Evolutionary conservation across 192 early-diverging fungal genomes (phyloP).

Genomic region (Podila epigama): DNA sequence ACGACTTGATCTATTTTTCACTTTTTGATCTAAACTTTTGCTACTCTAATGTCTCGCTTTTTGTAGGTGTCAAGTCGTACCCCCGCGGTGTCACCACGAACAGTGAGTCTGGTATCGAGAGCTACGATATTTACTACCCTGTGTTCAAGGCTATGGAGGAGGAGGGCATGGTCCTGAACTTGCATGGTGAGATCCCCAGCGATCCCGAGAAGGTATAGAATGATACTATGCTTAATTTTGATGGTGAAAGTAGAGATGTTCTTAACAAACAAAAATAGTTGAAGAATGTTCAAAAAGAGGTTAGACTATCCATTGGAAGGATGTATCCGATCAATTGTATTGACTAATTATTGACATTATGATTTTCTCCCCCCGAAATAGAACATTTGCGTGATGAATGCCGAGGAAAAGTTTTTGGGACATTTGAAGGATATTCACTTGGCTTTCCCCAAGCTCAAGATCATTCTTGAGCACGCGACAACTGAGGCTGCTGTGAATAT

Average conservation of each 20-base stretch:
- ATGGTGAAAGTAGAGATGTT: too few relatives aligned
- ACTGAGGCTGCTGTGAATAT: conserved; percentile 92
- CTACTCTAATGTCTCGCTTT: not conserved
- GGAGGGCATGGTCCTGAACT: conserved; percentile 89
- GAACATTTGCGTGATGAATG: conserved; percentile 95
- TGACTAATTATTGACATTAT: not conserved
- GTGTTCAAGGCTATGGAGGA: conserved; percentile 97
- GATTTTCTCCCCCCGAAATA: conserved; percentile 9
- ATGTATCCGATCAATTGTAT: not conserved
- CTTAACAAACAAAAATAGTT: too few relatives aligned
- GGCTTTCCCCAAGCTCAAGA: conserved; percentile 92
- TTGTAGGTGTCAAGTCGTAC: conserved; percentile 87
- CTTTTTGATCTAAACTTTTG: not conserved
- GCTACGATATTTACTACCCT: conserved; percentile 88
- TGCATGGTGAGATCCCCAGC: conserved; percentile 95
- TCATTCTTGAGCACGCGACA: conserved; percentile 97
- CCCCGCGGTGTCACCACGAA: conserved; percentile 98
- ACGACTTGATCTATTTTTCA: not conserved
- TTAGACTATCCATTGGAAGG: too few relatives aligned
- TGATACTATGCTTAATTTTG: not conserved
- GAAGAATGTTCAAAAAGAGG: too few relatives aligned
- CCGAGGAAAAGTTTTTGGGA: conserved; percentile 90
- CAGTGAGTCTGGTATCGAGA: conserved; percentile 93
- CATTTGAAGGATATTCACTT: conserved; percentile 85
- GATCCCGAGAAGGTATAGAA: conserved; percentile 71